Evolutionary conservation across 2,329 filamentous ascomycete genomes (phyloP).

Genomic region (Diaporthe vaccinii): DNA sequence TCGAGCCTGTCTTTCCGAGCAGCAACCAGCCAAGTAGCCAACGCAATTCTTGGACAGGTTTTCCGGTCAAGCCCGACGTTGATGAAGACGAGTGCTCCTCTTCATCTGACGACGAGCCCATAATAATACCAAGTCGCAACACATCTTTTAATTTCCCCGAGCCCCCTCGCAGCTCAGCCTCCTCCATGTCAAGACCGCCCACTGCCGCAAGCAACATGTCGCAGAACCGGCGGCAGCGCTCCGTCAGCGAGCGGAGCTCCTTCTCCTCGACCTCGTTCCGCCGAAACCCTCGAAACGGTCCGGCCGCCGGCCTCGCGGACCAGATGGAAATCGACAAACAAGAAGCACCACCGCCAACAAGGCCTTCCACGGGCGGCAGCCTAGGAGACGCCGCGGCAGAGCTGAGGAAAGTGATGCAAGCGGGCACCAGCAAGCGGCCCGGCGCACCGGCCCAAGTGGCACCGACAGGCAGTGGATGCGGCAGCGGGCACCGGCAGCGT

Average conservation of each 20-base stretch:
- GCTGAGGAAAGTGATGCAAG: slow-evolving; percentile 69
- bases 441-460: slow-evolving; percentile 32
- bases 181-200: slow-evolving; percentile 33
- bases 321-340: slow-evolving; percentile 36
- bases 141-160: slow-evolving; percentile 71
- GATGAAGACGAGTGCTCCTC: slow-evolving; percentile 61
- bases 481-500: slow-evolving; percentile 54
- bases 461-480: slow-evolving; percentile 43
- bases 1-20: slow-evolving; percentile 55
- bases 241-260: slow-evolving; percentile 33
- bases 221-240: slow-evolving; percentile 32
- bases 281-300: background rate
- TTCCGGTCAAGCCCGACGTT: slow-evolving; percentile 6
- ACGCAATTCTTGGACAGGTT: slow-evolving; percentile 16
- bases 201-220: slow-evolving; percentile 48
- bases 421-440: slow-evolving; percentile 52
- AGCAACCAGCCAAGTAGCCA: slow-evolving; percentile 20
- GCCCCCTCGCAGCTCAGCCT: slow-evolving; percentile 49
- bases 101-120: slow-evolving; percentile 74
- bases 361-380: slow-evolving; percentile 39
- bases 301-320: slow-evolving; percentile 9
- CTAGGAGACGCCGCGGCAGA: slow-evolving; percentile 71
- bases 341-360: slow-evolving; percentile 12
- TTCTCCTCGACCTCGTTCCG: slow-evolving; percentile 16
- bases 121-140: slow-evolving; percentile 73